phyloP scores from a whole-genome alignment of 2,329 filamentous ascomycete genomes.

The Orbilia javanica region DNA sequence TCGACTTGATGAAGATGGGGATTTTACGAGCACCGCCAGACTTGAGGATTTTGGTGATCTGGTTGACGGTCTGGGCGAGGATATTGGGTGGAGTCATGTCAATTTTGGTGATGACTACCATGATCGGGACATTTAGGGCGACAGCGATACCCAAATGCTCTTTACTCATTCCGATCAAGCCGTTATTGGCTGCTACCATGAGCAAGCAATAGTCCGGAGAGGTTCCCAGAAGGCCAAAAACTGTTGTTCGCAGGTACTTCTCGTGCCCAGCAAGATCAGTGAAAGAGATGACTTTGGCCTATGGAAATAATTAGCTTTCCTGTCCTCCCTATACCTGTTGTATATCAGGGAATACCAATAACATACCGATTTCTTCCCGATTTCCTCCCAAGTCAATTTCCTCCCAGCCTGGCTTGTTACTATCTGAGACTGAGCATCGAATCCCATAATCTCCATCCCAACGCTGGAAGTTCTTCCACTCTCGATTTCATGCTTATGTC shows the following conservation, averaged over 20 bases:
- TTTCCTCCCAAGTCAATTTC: constrained; percentile 96
- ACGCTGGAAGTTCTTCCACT: constrained; percentile 95
- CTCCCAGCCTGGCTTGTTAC: constrained; percentile 84
- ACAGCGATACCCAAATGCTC: constrained; percentile 96
- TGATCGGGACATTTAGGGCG: constrained; percentile 94
- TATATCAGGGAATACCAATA: not conserved
- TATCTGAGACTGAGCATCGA: constrained; percentile 86
- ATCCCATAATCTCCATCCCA: constrained; percentile 99
- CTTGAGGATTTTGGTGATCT: constrained; percentile 92
- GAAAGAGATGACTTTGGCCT: constrained; percentile 94
- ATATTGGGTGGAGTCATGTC: constrained; percentile 98
- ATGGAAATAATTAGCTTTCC: constrained; percentile 48
- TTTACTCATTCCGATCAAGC: constrained; percentile 96
- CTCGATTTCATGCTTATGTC: constrained; percentile 98
- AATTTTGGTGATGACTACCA: constrained; percentile 98
- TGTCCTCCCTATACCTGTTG: not conserved
- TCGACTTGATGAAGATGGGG: constrained; percentile 91
- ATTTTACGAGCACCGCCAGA: constrained; percentile 94
- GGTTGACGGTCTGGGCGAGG: constrained; percentile 89
- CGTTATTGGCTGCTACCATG: constrained; percentile 99
- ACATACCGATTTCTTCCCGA: constrained; percentile 82
- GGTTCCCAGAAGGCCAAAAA: constrained; percentile 92
- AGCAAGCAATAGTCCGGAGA: constrained; percentile 97
- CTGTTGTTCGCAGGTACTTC: constrained; percentile 92
- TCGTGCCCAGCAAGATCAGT: constrained; percentile 96